These are phyloP conservation scores for Paraglomus brasilianum DNA, from an alignment of 192 early-diverging fungal species.

Conservation along the genomic window DNA sequence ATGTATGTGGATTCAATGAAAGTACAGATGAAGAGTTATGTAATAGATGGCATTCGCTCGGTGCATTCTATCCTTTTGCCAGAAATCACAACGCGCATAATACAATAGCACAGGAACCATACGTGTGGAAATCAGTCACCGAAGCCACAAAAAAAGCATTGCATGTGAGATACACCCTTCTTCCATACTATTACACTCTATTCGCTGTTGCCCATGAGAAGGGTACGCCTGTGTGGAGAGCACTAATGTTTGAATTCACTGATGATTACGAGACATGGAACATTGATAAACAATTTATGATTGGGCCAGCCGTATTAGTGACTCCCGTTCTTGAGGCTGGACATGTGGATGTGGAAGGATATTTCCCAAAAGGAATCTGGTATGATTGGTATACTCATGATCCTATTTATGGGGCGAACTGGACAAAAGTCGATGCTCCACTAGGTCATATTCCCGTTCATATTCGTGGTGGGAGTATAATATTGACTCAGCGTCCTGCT, in stretches of 20 bases:
- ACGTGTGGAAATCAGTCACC: conserved; percentile 55
- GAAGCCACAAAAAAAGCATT: conserved; percentile 54
- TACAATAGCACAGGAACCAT: conserved; percentile 56
- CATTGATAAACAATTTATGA: conserved; percentile 60
- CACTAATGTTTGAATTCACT: conserved; percentile 56
- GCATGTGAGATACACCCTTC: conserved; percentile 53
- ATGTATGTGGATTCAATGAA: conserved; percentile 69
- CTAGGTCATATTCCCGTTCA: conserved; percentile 61
- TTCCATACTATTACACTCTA: conserved; percentile 64
- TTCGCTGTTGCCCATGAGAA: conserved; percentile 47
- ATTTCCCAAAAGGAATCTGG: conserved; percentile 64
- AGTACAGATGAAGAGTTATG: conserved; percentile 62
- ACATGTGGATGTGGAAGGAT: conserved; percentile 51
- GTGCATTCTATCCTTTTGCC: conserved; percentile 62
- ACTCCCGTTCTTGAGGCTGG: conserved; percentile 56
- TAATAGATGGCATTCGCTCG: conserved; percentile 63
- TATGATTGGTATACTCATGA: conserved; percentile 57
- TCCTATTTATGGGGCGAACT: conserved; percentile 2
- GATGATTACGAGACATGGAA: conserved; percentile 31
- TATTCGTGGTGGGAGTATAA: conserved; percentile 57
- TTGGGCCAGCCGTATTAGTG: conserved; percentile 58
- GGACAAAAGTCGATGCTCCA: conserved; percentile 46
- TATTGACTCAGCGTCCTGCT: conserved; percentile 51
- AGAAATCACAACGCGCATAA: conserved; percentile 62
- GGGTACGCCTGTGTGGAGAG: conserved; percentile 56